A percentile compares a stretch with the other conserved stretches of the same genome.
Evolutionary conservation across 305 asterid genomes (phyloP).

Genomic region (Solanum hybrid): DNA sequence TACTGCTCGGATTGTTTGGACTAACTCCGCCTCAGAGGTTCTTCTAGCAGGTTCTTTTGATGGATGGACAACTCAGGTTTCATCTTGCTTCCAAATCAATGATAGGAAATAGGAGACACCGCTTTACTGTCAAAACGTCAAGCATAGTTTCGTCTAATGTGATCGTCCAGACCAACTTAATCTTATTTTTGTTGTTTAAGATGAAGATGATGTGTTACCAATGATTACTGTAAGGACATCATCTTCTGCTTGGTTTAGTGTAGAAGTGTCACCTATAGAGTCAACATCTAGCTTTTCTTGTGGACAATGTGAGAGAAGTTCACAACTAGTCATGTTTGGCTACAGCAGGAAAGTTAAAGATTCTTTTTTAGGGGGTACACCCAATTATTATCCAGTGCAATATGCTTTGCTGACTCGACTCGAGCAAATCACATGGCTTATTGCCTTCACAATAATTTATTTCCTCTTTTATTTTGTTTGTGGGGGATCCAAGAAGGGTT

Average conservation of each 20-base stretch:
- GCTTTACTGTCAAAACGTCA: neutral
- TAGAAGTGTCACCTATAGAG: neutral
- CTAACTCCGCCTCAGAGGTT: slow-evolving; percentile 74
- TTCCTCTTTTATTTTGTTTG: neutral
- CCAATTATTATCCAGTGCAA: neutral
- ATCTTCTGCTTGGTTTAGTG: neutral
- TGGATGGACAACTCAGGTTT: slow-evolving; percentile 92
- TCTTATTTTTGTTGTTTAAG: neutral
- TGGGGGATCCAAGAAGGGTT: neutral
- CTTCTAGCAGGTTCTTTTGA: slow-evolving; percentile 77
- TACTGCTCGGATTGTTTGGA: slow-evolving; percentile 51
- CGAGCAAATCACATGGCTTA: neutral
- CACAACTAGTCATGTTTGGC: neutral
- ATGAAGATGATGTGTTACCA: neutral
- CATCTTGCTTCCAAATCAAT: slow-evolving; percentile 3
- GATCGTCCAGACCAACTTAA: neutral
- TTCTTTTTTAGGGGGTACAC: neutral
- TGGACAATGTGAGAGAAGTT: neutral
- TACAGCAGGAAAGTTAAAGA: neutral
- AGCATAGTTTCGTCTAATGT: neutral
- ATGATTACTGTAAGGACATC: neutral
- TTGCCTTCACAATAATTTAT: neutral
- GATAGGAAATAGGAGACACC: neutral
- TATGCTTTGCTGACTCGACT: neutral
- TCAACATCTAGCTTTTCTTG: neutral